These are phyloP conservation scores for Pogostemon cablin DNA, from an alignment of 257 asterid genomes.

Conservation along the genomic window DNA sequence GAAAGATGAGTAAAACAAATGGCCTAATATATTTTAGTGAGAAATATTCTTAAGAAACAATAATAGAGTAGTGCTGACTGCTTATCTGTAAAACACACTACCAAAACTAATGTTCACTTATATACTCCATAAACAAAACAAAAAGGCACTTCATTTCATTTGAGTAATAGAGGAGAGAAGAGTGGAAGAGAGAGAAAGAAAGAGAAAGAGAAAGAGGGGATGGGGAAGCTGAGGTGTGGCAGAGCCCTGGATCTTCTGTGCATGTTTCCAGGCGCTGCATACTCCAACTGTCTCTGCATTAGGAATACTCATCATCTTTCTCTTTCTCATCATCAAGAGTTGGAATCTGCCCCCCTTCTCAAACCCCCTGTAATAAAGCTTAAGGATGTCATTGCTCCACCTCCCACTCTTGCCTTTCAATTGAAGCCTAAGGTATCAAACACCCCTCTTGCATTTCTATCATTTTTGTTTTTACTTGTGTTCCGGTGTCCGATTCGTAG, in stretches of 20 bases:
- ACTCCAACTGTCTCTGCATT: slow-evolving; percentile 33
- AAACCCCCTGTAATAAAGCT: slow-evolving; percentile 29
- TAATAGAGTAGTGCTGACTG: no score
- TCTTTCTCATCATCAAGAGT: slow-evolving; percentile 13
- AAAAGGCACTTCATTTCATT: no score
- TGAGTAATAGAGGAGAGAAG: no score
- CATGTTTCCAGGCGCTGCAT: slow-evolving; percentile 34
- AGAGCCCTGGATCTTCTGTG: slow-evolving; percentile 40
- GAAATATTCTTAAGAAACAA: no score
- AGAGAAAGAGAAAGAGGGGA: neutral
- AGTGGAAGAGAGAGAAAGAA: neutral
- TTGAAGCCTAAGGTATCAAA: slow-evolving; percentile 47
- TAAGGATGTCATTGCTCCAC: slow-evolving; percentile 41
- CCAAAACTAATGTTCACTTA: no score
- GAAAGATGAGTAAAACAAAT: no score
- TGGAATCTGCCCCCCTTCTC: neutral
- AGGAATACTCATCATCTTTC: neutral
- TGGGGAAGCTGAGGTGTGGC: slow-evolving; percentile 40
- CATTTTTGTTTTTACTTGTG: no score
- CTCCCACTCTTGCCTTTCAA: slow-evolving; percentile 52
- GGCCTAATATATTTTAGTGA: no score
- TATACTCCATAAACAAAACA: no score
- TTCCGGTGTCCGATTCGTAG: no score
- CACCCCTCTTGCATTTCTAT: no score
- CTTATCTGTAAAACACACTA: no score